phyloP scores from a whole-genome alignment of 2,329 filamentous ascomycete genomes.

The Pestalotiopsis sp. region DNA sequence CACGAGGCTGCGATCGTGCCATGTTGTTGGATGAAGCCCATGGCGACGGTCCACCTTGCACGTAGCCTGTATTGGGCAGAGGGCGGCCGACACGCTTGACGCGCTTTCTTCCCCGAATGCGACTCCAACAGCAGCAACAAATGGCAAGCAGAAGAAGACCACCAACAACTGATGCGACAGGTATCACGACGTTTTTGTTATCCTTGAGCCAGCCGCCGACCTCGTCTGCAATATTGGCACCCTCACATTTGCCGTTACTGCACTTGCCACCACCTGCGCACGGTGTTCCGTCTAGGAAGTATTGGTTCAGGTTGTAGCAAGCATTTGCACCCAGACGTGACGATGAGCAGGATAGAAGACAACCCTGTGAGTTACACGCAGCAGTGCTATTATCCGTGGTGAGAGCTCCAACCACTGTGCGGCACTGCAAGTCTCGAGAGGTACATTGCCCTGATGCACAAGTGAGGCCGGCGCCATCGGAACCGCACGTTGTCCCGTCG shows the following conservation, averaged over 20 bases:
- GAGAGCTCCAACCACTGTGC: conserved; percentile 77
- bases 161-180: conserved; percentile 72
- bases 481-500: conserved; percentile 75
- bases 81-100: conserved; percentile 27
- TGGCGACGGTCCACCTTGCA: conserved; percentile 12
- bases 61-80: conserved; percentile 30
- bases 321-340: conserved; percentile 66
- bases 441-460: conserved; percentile 97
- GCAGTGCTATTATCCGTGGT: conserved; percentile 76
- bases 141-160: conserved; percentile 72
- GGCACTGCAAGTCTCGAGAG: conserved; percentile 86
- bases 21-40: conserved; percentile 14
- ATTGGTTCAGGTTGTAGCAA: conserved; percentile 81
- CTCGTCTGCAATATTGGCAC: conserved; percentile 69
- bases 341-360: conserved; percentile 75
- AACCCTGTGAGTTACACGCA: conserved; percentile 75
- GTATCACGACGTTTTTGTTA: conserved; percentile 83
- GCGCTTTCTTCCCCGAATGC: conserved; percentile 47
- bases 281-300: conserved; percentile 89
- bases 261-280: conserved; percentile 84
- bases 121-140: conserved; percentile 65
- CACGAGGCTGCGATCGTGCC: not conserved
- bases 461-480: conserved; percentile 61
- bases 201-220: conserved; percentile 75
- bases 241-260: conserved; percentile 75